Evolutionary conservation across 2,329 filamentous ascomycete species (phyloP), one percentile per base, ranked within the genome.

Genomic region (Xylaria polymorpha): DNA sequence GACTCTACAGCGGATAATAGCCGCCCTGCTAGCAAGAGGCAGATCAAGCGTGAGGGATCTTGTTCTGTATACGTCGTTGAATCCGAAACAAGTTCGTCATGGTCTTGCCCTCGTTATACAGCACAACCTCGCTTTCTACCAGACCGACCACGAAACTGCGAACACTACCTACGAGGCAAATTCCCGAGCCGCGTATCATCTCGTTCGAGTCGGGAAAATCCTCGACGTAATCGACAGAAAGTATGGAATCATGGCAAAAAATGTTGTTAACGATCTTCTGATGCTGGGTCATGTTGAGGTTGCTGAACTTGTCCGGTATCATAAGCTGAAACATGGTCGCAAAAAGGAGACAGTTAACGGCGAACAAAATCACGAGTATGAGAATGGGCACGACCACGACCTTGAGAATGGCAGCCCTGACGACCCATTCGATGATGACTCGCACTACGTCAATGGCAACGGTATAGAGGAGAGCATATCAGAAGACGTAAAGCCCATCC

Each of bases 101-200:
- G 94, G 92, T 22, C 86, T 99, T 61, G 90, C 90, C 62, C 91
- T 96, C 39, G 90, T 98, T 72, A 88, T 97, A 50, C 95, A 98
- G 79, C 92, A 97, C 78, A 94, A 94, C 77, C 88, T 98, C 58
- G 85, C 97, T 71, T 93, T 90, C 79, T 91, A 94, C 80, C 87
- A 90, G 72, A 88, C 89, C 73, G 86, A 90, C 68, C 78, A 85
- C 65, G 87, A 91, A 65, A 86, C 88, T 51, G 86, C 86, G 55
- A 79, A 85, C 59, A 92, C 92, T 29, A 90, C 89, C 78, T 99
- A 98, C 82, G 93, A 97, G 79, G 92, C 94, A 67, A 94, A 98
- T 76, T 85, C 90, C 77, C 85, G 90, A 73, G 89, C 91, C 70
- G 92, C 94, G 72, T 98, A 98, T 81, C 91, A 91, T 74, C 85